These are phyloP conservation scores for Scopulariopsis brevicaulis DNA, from an alignment of 2,329 filamentous ascomycete species.

Conservation along the genomic window DNA sequence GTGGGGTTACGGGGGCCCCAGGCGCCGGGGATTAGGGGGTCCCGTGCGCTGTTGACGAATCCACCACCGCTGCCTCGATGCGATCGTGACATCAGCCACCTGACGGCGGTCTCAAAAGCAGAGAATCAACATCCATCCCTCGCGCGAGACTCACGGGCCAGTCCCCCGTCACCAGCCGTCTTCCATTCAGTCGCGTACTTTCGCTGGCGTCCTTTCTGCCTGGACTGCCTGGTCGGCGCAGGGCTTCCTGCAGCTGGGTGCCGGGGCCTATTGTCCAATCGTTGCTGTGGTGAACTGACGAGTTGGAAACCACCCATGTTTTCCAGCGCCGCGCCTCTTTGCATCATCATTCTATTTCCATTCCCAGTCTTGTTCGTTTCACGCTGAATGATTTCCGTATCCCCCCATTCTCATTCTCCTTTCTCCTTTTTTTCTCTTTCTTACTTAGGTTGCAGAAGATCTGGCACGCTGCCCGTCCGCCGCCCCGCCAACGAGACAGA, in stretches of 20 bases:
- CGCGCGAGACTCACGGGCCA: background rate
- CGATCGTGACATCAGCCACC: background rate
- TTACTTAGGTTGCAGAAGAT: too few relatives aligned
- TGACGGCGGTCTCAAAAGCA: background rate
- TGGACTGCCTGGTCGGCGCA: background rate
- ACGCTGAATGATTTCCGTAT: too few relatives aligned
- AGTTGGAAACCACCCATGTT: background rate
- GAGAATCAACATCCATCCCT: background rate
- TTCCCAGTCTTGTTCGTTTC: background rate
- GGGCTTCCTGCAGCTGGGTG: background rate
- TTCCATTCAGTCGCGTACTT: background rate
- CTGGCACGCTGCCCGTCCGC: too few relatives aligned
- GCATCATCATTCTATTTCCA: background rate
- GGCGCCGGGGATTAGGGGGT: background rate
- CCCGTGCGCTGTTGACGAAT: too few relatives aligned
- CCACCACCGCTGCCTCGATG: background rate
- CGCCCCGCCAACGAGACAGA: background rate
- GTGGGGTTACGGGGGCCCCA: background rate
- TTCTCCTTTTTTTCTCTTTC: background rate
- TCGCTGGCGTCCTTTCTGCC: background rate
- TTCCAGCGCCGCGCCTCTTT: background rate
- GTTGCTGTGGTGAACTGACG: background rate
- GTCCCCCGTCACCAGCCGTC: background rate
- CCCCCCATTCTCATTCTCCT: background rate
- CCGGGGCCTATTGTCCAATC: conserved; percentile 1